phyloP scores from a whole-genome alignment of 1,139 yeast species.

The Taphrina wiesneri region DNA sequence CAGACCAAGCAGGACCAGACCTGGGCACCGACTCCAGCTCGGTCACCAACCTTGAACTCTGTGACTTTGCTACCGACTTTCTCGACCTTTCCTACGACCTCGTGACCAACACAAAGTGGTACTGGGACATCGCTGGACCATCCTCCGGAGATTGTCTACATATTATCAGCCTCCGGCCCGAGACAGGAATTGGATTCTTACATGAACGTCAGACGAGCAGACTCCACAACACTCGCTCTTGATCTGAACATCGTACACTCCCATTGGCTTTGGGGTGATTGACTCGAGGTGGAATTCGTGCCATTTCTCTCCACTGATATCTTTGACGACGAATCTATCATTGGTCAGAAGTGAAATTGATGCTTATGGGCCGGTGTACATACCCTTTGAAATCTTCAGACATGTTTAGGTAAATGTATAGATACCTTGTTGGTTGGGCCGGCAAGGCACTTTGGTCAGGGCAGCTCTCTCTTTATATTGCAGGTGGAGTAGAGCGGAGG shows the following conservation, averaged over 20 bases:
- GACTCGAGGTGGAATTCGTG: conserved; percentile 23
- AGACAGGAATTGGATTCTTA: neutral
- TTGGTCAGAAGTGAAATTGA: neutral
- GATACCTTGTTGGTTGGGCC: neutral
- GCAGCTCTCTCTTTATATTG: neutral
- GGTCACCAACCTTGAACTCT: conserved; percentile 53
- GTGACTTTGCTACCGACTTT: conserved; percentile 54
- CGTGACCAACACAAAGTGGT: conserved; percentile 54
- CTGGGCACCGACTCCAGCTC: conserved; percentile 66
- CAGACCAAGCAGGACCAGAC: conserved; percentile 55
- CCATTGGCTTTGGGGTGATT: conserved; percentile 38
- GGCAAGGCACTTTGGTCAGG: neutral
- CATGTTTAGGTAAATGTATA: neutral
- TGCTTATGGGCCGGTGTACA: neutral
- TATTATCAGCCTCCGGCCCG: neutral
- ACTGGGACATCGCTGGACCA: conserved; percentile 47
- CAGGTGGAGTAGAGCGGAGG: neutral
- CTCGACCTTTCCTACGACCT: conserved; percentile 59
- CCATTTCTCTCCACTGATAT: conserved; percentile 20
- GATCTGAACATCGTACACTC: conserved; percentile 48
- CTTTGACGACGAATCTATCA: conserved; percentile 14
- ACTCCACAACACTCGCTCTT: conserved; percentile 55
- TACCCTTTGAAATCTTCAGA: conserved; percentile 21
- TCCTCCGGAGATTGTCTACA: conserved; percentile 48
- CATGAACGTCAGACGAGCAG: conserved; percentile 62